These are phyloP conservation scores for Nakaseomyces delphensis DNA, from an alignment of 1,139 yeast species.

Conservation along the genomic window DNA sequence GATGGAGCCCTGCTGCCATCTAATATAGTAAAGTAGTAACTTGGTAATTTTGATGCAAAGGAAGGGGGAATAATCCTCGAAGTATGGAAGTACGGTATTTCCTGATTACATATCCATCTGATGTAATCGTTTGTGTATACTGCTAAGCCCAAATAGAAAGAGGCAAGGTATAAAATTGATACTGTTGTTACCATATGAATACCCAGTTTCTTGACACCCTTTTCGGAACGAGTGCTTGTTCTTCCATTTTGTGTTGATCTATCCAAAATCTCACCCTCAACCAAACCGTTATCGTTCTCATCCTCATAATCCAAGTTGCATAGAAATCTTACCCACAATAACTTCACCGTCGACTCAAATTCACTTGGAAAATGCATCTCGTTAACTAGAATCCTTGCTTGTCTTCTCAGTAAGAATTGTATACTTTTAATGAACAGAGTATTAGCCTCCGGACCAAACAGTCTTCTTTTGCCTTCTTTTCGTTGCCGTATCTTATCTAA, in stretches of 20 bases:
- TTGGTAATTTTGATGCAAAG: conserved; percentile 27
- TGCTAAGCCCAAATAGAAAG: conserved; percentile 24
- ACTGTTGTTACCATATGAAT: conserved; percentile 22
- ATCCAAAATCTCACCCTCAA: conserved; percentile 5
- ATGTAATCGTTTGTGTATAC: conserved; percentile 23
- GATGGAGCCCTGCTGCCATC: conserved; percentile 26
- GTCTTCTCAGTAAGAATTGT: conserved; percentile 48
- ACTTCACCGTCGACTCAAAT: conserved; percentile 39
- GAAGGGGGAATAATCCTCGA: conserved; percentile 19
- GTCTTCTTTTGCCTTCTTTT: conserved; percentile 22
- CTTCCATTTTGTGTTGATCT: neutral
- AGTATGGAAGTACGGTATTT: conserved; percentile 24
- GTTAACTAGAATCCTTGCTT: conserved; percentile 37
- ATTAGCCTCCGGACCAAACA: conserved; percentile 49
- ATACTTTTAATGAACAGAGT: conserved; percentile 41
- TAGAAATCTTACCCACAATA: conserved; percentile 43
- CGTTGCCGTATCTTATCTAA: conserved; percentile 16
- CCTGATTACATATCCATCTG: conserved; percentile 21
- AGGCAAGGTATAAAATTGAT: conserved; percentile 25
- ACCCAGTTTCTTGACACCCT: conserved; percentile 10
- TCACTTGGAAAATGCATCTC: conserved; percentile 31
- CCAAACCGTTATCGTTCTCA: conserved; percentile 26
- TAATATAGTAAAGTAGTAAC: conserved; percentile 23
- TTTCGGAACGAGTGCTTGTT: neutral
- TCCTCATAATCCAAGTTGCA: conserved; percentile 16